Conservation (phyloP, 495 filamentous ascomycete genomes). For the Beverwykella pulmonaria region DNA sequence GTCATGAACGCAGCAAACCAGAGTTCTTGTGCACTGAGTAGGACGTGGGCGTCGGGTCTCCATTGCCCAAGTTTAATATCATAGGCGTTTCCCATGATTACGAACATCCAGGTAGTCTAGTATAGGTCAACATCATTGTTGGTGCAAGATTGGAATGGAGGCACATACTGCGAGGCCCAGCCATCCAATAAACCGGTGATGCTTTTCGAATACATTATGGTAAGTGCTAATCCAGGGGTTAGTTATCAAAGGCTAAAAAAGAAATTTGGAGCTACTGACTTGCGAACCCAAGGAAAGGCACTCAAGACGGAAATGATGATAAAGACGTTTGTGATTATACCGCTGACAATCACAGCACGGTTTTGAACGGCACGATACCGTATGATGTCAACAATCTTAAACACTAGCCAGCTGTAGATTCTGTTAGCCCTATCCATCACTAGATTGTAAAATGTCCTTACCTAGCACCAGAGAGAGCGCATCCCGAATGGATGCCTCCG, state of each 20-base stretch:
- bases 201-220: conserved; percentile 50
- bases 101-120: conserved; percentile 51
- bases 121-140: conserved; percentile 23
- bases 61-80: conserved; percentile 47
- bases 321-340: conserved; percentile 49
- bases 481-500: conserved; percentile 52
- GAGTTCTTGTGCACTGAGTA: conserved; percentile 50
- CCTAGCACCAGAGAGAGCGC: conserved; percentile 50
- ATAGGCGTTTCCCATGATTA: conserved; percentile 48
- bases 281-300: conserved; percentile 53
- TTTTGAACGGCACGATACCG: conserved; percentile 40
- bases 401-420: conserved; percentile 47
- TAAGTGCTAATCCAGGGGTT: conserved; percentile 37
- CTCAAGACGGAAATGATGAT: conserved; percentile 51
- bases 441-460: conserved; percentile 34
- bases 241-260: neutral
- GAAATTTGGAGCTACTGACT: conserved; percentile 42
- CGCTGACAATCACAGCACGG: conserved; percentile 47
- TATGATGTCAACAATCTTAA: conserved; percentile 52
- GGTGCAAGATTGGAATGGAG: neutral
- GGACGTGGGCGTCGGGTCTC: conserved; percentile 44
- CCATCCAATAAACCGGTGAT: conserved; percentile 53
- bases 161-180: conserved; percentile 48
- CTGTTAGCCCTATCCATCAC: neutral
- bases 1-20: conserved; percentile 55